Evolutionary conservation across 2,329 filamentous ascomycete genomes (phyloP).

Genomic region (Paramyrothecium roridum): DNA sequence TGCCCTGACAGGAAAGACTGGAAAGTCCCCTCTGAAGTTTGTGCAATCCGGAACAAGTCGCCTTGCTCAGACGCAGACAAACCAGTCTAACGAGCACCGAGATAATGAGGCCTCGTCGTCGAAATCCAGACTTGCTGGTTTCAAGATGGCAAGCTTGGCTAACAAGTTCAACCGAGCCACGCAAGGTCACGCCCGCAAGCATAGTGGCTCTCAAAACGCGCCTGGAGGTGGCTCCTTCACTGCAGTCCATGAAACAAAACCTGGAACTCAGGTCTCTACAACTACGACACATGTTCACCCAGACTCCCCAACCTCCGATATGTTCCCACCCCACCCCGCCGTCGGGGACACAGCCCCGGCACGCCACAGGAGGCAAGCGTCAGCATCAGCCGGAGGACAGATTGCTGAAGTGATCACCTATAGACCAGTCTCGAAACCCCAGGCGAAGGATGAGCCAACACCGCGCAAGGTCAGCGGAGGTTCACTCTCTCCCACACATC

Average conservation of each 20-base stretch:
- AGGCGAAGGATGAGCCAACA: not conserved
- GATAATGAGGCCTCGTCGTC: not conserved
- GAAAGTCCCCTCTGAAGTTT: slow-evolving; percentile 11
- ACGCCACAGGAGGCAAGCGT: not conserved
- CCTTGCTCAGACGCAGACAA: not conserved
- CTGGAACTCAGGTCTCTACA: not conserved
- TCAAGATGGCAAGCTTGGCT: not conserved
- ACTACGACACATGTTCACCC: not conserved
- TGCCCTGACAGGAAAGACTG: slow-evolving; percentile 9
- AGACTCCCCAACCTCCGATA: not conserved
- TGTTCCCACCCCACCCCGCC: not conserved
- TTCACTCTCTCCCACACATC: not conserved
- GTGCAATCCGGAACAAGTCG: not conserved
- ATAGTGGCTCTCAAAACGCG: not conserved
- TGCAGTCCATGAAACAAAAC: not conserved
- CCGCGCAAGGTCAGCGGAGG: not conserved
- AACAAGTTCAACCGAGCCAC: not conserved
- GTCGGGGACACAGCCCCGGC: not conserved
- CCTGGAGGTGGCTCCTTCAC: too few relatives aligned
- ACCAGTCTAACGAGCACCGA: not conserved
- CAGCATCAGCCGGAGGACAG: not conserved
- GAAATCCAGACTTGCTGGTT: not conserved
- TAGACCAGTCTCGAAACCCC: not conserved
- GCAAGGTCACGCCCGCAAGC: not conserved
- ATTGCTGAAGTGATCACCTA: not conserved